phyloP scores from a whole-genome alignment of 805 yeast genomes.

The Candida berthetii region DNA sequence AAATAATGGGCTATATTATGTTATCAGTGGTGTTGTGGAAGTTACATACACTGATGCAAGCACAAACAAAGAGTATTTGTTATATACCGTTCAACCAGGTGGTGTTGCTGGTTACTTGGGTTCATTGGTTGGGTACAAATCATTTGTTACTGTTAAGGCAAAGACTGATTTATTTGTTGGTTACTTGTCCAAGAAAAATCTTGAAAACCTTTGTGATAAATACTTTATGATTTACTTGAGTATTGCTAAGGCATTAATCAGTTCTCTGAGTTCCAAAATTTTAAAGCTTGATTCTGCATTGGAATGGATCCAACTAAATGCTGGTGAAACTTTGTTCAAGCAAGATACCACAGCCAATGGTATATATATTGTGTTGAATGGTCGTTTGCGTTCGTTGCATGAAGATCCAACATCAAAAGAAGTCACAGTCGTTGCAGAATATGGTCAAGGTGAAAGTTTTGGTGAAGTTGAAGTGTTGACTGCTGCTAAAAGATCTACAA shows the following conservation, averaged over 20 bases:
- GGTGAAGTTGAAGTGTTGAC: constrained; percentile 95
- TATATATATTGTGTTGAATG: constrained; percentile 82
- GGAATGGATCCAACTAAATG: constrained; percentile 91
- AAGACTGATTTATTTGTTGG: constrained; percentile 63
- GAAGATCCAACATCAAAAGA: constrained; percentile 18
- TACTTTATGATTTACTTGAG: constrained; percentile 72
- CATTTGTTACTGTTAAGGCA: constrained; percentile 68
- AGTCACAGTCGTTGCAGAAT: constrained; percentile 53
- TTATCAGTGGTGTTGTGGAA: constrained; percentile 72
- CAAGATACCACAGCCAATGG: constrained; percentile 90
- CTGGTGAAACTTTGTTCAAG: constrained; percentile 73
- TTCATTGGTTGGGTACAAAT: constrained; percentile 69
- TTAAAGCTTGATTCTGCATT: constrained; percentile 81
- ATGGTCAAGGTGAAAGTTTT: constrained; percentile 90
- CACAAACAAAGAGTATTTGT: constrained; percentile 26
- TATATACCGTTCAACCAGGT: constrained; percentile 65
- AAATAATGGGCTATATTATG: constrained; percentile 72
- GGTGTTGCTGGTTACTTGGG: constrained; percentile 87
- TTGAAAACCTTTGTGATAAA: constrained; percentile 65
- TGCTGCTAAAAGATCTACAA: constrained; percentile 59
- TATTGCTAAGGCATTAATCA: constrained; percentile 67
- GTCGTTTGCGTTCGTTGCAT: constrained; percentile 63
- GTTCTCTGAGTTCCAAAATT: constrained; percentile 60
- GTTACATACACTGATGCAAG: constrained; percentile 41
- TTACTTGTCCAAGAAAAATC: constrained; percentile 52